Evolutionary conservation across 2,329 filamentous ascomycete species (phyloP), one percentile per base, ranked within the genome.

Genomic region (Diaporthe batatas): DNA sequence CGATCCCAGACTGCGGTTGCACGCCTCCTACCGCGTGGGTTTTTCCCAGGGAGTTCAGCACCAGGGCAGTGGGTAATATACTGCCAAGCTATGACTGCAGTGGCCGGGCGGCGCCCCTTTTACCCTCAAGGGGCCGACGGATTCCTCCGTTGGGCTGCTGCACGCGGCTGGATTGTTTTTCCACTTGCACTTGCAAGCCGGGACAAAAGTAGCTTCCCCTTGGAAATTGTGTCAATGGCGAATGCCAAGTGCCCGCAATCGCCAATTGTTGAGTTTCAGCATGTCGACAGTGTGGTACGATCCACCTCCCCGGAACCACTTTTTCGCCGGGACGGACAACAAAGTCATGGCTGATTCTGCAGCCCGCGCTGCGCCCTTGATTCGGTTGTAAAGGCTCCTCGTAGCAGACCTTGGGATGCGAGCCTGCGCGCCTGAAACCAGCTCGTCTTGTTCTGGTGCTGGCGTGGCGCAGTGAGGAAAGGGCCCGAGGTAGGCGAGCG

Each of bases 41-140:
- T n/a, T 16, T 51, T 16, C 42, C 21, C 29, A 25, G 67, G 25
- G 25, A 42, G 25, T 16, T 69, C 53, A 53, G 51, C 54, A 11
- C 32, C 53, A 44, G 67, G 14, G 18, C 34, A 53, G 25, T 51
- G 12, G 36, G 54, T 51, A 39, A 55, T 29, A 42, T 51, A n/a
- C 39, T 51, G 71, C 71, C 71, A 70, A 70, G 71, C 67, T 70
- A 57, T 70, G 67, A 67, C 71, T 73, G 71, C 71, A 70, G 58
- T 34, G 67, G 54, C 67, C 67, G 65, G 62, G 71, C 53, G n/a
- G 47, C 68, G 49, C 71, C 58, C 32, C 29, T 36, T 70, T 59
- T 36, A 34, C 32, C 67, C 49, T 12, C 36, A 70, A 53, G 32
- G 51, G 32, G 58, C 16, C 47, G 55, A 23, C n/a, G 21, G 44